Evolutionary conservation across 2,329 filamentous ascomycete species (phyloP), one percentile per base, ranked within the genome.

Genomic region (Paecilomyces sp.): DNA sequence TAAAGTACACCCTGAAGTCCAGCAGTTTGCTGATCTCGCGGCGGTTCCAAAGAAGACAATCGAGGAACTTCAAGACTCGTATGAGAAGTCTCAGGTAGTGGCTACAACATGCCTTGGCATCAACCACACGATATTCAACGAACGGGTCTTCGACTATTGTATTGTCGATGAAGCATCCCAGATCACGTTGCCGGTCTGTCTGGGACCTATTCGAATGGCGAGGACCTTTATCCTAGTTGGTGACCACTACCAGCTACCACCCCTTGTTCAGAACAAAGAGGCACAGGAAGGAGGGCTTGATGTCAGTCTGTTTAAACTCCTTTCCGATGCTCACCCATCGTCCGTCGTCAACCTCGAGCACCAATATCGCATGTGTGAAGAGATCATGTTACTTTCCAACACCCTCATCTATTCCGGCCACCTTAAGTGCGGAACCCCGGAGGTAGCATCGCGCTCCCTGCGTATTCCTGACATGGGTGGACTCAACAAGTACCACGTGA

Each of bases 111-210:
- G 94, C 70, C 83, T 99, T 28, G 91, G 92, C 2, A 90, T 97
- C 71, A 93, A 89, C 66, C 94, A 99, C 72, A 83, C 88, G 2
- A 79, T 99, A 8, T 97, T 99, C 76, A 88, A 85, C 59, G 89
- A 93, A 69, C 88, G 94, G 3, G 86, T 88, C 0, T 99, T 99
- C 66, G 94, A 99, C 75, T 97, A 97, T 71, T 99, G 94, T 70
- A 97, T 99, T 63, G 93, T 99, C 3, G 94, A 99, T 65, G 94
- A 99, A 75, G 94, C 94, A 0, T 97, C 92, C 1, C 94, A 99
- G 69, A 97, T 99, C 71, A 99, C 94, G 0, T 79, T 99, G 22
- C 94, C 94, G 0, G 93, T 97, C 22, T 97, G 94, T 65, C 80
- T 97, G 0, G 94, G 94, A 0, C 94, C 94, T 0, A 95, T 99